A percentile compares a stretch with the other conserved stretches of the same genome.
Evolutionary conservation across 768 basidiomycete species (phyloP).

Genomic region (Multifurca ochricompacta): DNA sequence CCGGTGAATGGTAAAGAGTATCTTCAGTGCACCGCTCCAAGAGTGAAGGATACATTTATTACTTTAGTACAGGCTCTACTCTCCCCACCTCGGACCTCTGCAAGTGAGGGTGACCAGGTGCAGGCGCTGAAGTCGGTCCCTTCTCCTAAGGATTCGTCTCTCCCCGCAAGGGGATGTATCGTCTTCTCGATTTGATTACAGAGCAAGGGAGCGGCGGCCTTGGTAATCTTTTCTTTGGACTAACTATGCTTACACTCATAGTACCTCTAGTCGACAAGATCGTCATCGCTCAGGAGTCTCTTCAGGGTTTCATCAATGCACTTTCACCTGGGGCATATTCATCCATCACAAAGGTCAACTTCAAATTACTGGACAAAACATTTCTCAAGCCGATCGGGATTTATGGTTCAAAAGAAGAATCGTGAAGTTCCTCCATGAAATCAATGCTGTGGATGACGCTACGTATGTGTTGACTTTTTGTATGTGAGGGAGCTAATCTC

Average conservation of each 20-base stretch:
- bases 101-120: not conserved
- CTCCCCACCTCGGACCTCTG: not conserved
- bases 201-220: conserved; percentile 45
- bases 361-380: conserved; percentile 40
- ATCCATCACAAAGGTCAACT: conserved; percentile 50
- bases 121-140: not conserved
- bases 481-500: too few species aligned
- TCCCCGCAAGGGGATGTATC: conserved; percentile 41
- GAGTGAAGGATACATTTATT: not conserved
- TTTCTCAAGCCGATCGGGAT: conserved; percentile 45
- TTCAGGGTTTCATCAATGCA: conserved; percentile 41
- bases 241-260: not conserved
- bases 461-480: conserved; percentile 30
- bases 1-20: not conserved
- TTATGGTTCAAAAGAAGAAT: conserved; percentile 51
- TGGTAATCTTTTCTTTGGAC: conserved; percentile 29
- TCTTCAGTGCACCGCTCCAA: too few species aligned
- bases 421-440: conserved; percentile 34
- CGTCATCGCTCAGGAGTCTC: conserved; percentile 46
- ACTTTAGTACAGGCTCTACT: not conserved
- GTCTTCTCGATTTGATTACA: conserved; percentile 45
- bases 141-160: conserved; percentile 3
- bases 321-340: conserved; percentile 44
- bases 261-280: conserved; percentile 48
- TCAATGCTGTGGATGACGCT: conserved; percentile 31